Evolutionary conservation across 805 yeast species (phyloP).

Genomic region (Teunomyces barrocoloradensis): DNA sequence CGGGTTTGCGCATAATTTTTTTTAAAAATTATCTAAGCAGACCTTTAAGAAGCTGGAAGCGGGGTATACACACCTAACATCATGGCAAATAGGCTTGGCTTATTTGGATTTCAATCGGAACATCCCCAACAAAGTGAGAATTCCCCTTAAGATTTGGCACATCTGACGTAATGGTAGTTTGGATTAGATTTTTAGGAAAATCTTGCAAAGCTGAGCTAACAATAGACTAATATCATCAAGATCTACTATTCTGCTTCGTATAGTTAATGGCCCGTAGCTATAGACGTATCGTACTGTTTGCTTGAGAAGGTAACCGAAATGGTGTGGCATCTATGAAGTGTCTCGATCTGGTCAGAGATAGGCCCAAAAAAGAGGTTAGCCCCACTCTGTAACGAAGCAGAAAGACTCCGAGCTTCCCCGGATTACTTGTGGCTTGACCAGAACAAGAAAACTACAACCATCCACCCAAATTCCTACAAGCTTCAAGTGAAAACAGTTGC

Average conservation of each 20-base stretch:
- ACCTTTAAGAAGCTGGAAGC: not conserved
- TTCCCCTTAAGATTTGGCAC: not conserved
- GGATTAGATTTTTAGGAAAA: not conserved
- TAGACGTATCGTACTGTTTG: not conserved
- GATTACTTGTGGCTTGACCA: too few species aligned
- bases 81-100: not conserved
- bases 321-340: not conserved
- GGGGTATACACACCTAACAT: not conserved
- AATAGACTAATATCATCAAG: not conserved
- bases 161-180: not conserved
- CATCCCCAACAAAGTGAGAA: not conserved
- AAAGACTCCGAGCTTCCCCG: too few species aligned
- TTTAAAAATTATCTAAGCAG: not conserved
- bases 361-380: not conserved
- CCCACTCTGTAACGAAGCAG: not conserved
- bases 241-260: not conserved
- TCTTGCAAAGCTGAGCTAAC: not conserved
- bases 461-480: not conserved
- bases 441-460: not conserved
- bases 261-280: not conserved
- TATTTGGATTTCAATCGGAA: not conserved
- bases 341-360: not conserved
- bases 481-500: not conserved
- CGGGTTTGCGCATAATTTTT: conserved; percentile 2
- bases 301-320: not conserved